Percentiles rank a stretch among this genome's conserved stretches.
Evolutionary conservation across 306 rosid species (phyloP).

Genomic region (Corylus avellana): DNA sequence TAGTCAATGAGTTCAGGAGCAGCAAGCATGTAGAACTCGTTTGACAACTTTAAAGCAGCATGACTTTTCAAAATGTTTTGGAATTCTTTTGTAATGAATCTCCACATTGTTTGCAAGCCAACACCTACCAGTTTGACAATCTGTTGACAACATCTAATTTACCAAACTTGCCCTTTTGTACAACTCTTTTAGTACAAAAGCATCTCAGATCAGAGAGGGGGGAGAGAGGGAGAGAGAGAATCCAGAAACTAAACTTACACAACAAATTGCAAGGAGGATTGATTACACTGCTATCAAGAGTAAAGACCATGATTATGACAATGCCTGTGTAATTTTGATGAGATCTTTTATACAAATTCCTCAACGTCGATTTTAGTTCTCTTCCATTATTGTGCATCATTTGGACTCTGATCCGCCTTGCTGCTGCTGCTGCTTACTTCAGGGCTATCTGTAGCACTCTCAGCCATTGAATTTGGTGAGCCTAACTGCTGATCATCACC

Average conservation of each 20-base stretch:
- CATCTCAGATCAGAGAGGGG: neutral
- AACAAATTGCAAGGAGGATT: neutral
- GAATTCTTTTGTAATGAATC: neutral
- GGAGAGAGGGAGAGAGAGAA: neutral
- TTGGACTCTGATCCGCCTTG: constrained; percentile 59
- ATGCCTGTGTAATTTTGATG: constrained; percentile 3
- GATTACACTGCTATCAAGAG: constrained; percentile 4
- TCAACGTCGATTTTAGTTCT: constrained; percentile 30
- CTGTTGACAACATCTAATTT: too few relatives aligned
- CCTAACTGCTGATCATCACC: constrained; percentile 39
- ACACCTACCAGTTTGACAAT: neutral
- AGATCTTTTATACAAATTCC: constrained; percentile 30
- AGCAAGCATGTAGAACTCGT: neutral
- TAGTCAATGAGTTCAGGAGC: neutral
- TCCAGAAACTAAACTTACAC: neutral
- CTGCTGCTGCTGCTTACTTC: constrained; percentile 46
- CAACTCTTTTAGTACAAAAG: neutral
- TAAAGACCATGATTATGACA: constrained; percentile 2
- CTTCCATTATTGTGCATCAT: constrained; percentile 38
- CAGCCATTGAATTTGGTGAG: constrained; percentile 43
- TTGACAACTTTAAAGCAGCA: neutral
- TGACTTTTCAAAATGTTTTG: neutral
- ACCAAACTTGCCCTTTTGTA: too few relatives aligned
- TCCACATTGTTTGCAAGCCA: neutral
- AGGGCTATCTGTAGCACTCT: constrained; percentile 35